phyloP scores from a whole-genome alignment of 75 land plant genomes.

The Cunninghamia lanceolata region DNA sequence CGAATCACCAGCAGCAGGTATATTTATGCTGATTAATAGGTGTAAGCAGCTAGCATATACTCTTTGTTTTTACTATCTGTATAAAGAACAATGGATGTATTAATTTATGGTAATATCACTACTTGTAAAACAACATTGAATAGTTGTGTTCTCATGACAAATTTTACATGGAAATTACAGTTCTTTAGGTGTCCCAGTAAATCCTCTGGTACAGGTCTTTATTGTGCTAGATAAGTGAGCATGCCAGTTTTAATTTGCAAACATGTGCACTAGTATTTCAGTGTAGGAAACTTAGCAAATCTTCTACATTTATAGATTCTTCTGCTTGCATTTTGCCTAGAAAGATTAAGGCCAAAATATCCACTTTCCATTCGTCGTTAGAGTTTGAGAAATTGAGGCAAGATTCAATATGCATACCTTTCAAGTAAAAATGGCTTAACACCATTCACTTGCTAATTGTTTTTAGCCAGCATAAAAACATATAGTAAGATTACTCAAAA shows the following conservation, averaged over 20 bases:
- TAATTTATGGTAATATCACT: not conserved
- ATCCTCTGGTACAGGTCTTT: not conserved
- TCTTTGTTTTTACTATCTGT: not conserved
- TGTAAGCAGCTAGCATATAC: not conserved
- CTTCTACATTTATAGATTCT: too few species aligned
- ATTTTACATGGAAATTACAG: not conserved
- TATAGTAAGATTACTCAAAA: not conserved
- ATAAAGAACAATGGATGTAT: too few species aligned
- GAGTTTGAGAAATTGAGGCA: not conserved
- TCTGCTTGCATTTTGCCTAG: not conserved
- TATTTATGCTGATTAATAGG: not conserved
- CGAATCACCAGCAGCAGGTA: not conserved
- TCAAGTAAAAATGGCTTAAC: not conserved
- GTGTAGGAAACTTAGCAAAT: too few species aligned
- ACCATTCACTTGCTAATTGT: not conserved
- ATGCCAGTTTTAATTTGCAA: not conserved
- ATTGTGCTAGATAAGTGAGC: not conserved
- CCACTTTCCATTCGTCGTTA: not conserved
- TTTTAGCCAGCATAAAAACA: not conserved
- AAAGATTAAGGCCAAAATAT: not conserved
- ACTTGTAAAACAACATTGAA: not conserved
- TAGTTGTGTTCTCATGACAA: not conserved
- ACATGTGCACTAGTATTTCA: not conserved
- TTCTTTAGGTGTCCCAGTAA: not conserved
- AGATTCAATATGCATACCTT: not conserved